Evolutionary conservation across 2,329 filamentous ascomycete species (phyloP).

Genomic region (Pseudogymnoascus sp.): DNA sequence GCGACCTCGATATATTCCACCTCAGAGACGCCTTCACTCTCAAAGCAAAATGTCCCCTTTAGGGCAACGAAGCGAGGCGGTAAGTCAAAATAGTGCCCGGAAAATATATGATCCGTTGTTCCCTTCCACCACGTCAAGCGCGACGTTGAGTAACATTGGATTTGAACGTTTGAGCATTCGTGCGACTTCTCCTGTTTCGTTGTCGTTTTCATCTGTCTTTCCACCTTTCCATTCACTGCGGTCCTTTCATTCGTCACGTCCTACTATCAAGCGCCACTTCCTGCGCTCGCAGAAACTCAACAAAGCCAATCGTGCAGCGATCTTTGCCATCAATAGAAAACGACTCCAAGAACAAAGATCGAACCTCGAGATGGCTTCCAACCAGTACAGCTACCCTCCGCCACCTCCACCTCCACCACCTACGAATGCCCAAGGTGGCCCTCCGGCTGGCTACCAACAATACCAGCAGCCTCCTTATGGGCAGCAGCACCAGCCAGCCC

Average conservation of each 20-base stretch:
- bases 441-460: constrained; percentile 21
- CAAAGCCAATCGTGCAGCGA: not conserved
- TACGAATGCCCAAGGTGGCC: constrained; percentile 12
- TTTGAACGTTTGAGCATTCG: not conserved
- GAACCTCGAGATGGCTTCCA: constrained; percentile 21
- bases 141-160: not conserved
- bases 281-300: not conserved
- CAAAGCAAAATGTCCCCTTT: not conserved
- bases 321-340: not conserved
- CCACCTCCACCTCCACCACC: constrained; percentile 23
- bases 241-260: not conserved
- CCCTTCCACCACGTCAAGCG: not conserved
- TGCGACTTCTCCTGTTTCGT: not conserved
- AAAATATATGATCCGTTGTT: not conserved
- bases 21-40: not conserved
- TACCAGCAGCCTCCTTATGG: constrained; percentile 23
- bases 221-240: not conserved
- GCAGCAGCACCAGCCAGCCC: constrained; percentile 20
- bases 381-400: constrained; percentile 28
- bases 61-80: constrained; percentile 2
- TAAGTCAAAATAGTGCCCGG: not conserved
- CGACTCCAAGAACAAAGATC: not conserved
- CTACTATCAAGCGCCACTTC: not conserved
- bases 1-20: not conserved
- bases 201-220: not conserved